Evolutionary conservation across 768 basidiomycete species (phyloP).

Genomic region (Lentinula sp.): DNA sequence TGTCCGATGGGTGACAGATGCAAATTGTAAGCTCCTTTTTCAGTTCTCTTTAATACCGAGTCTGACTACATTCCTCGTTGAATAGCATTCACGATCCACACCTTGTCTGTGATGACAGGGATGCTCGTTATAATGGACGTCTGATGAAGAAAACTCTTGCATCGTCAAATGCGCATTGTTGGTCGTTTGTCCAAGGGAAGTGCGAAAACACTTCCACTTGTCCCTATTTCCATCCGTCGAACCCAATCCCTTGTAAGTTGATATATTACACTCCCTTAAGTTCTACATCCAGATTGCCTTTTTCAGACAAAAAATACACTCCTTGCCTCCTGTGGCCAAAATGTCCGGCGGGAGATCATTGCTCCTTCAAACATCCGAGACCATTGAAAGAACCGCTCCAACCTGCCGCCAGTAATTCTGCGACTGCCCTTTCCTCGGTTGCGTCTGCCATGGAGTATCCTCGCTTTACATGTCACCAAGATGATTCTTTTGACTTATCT

Average conservation of each 20-base stretch:
- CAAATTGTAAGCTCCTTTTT: constrained; percentile 28
- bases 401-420: not conserved
- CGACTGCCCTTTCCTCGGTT: not conserved
- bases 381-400: not conserved
- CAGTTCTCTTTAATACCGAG: not conserved
- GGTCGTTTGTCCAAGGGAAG: constrained; percentile 22
- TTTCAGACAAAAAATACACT: constrained; percentile 26
- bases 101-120: constrained; percentile 12
- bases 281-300: not conserved
- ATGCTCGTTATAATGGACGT: not conserved
- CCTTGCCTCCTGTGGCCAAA: constrained; percentile 28
- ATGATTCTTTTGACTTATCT: not conserved
- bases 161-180: constrained; percentile 7
- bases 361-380: constrained; percentile 23
- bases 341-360: constrained; percentile 17
- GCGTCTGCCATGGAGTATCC: not conserved
- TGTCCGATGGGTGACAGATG: constrained; percentile 36
- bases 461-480: not conserved
- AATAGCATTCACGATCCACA: constrained; percentile 26
- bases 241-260: constrained; percentile 25
- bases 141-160: not conserved
- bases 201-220: constrained; percentile 19
- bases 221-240: constrained; percentile 24
- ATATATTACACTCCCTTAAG: not conserved
- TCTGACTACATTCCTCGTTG: constrained; percentile 13